Percentiles rank a stretch among this genome's conserved stretches.
Conservation (phyloP, 2,329 filamentous ascomycete genomes). For the Fusarium sp. region DNA sequence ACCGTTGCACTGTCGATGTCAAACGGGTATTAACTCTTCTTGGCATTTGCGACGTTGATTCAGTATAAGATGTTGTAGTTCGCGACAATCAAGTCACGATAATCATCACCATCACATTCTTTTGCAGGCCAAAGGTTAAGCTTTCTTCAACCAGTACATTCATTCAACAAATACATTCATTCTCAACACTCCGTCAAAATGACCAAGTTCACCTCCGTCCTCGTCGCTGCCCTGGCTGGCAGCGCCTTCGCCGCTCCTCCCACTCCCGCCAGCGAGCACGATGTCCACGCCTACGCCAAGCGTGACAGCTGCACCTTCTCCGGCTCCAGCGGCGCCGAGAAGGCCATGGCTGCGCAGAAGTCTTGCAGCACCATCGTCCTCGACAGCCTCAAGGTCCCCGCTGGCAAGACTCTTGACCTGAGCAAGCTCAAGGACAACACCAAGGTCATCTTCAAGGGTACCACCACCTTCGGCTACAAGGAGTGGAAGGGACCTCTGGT, state of each 20-base stretch:
- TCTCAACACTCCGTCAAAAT: constrained; percentile 9
- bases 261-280: constrained; percentile 8
- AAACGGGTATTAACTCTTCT: not conserved
- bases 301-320: constrained; percentile 38
- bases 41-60: not conserved
- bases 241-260: constrained; percentile 30
- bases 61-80: constrained; percentile 18
- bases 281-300: constrained; percentile 27
- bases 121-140: constrained; percentile 34
- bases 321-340: constrained; percentile 32
- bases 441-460: constrained; percentile 41
- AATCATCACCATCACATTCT: constrained; percentile 9
- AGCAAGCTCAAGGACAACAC: constrained; percentile 36
- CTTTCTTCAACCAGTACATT: constrained; percentile 5
- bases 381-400: constrained; percentile 30
- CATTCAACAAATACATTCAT: constrained; percentile 9
- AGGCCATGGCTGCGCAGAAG: constrained; percentile 26
- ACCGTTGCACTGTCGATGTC: not conserved
- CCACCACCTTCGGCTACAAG: constrained; percentile 42
- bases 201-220: constrained; percentile 22
- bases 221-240: constrained; percentile 37
- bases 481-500: constrained; percentile 41
- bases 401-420: constrained; percentile 37
- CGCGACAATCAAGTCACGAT: not conserved
- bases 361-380: constrained; percentile 38